Percentiles rank a stretch among this genome's conserved stretches.
Evolutionary conservation across 192 early-diverging fungal genomes (phyloP).

Genomic region (Chytriomyces confervae): DNA sequence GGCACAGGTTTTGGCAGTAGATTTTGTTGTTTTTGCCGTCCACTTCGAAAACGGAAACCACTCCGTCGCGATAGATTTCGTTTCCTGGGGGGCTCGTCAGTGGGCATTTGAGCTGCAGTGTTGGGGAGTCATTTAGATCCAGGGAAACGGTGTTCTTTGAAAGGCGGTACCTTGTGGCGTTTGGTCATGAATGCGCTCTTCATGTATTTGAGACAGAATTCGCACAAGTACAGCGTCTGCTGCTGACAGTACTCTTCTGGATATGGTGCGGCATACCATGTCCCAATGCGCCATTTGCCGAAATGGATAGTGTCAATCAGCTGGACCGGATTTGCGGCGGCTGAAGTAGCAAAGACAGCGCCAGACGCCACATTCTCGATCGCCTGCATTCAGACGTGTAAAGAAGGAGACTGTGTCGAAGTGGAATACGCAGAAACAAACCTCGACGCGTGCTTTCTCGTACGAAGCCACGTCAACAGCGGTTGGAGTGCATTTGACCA

Average conservation of each 20-base stretch:
- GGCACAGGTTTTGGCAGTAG: constrained; percentile 93
- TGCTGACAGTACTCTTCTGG: constrained; percentile 83
- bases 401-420: background rate
- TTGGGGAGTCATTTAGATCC: too few species aligned
- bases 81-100: constrained; percentile 79
- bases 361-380: background rate
- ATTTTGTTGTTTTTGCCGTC: constrained; percentile 88
- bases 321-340: background rate
- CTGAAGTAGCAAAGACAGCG: background rate
- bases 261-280: constrained; percentile 95
- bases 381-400: background rate
- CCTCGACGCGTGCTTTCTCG: constrained; percentile 25
- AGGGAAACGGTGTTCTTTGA: too few species aligned
- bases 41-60: constrained; percentile 73
- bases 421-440: background rate
- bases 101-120: constrained; percentile 72
- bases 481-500: constrained; percentile 27
- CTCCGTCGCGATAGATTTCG: constrained; percentile 78
- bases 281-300: constrained; percentile 83
- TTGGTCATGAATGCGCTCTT: constrained; percentile 68
- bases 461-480: constrained; percentile 27
- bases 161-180: constrained; percentile 72
- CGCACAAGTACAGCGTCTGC: constrained; percentile 82
- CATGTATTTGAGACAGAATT: constrained; percentile 95
- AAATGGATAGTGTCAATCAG: constrained; percentile 55